Percentiles rank a stretch among this genome's conserved stretches.
Evolutionary conservation across 2,329 filamentous ascomycete species (phyloP).

Genomic region (Aspergillus ruber): DNA sequence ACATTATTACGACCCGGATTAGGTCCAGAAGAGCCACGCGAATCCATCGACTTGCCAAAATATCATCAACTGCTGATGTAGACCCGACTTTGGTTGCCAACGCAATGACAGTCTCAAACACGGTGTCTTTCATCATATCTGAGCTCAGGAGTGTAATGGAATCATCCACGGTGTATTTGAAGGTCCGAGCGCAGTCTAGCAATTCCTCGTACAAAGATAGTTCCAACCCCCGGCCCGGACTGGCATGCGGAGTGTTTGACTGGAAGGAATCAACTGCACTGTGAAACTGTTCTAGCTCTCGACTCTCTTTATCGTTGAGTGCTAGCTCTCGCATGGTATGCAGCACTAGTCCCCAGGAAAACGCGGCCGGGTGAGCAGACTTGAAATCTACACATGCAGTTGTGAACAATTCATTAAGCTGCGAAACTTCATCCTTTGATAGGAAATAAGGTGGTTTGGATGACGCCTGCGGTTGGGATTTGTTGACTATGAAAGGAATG

Average conservation of each 20-base stretch:
- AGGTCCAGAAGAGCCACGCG: constrained; percentile 63
- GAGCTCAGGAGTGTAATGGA: constrained; percentile 43
- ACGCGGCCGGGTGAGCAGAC: constrained; percentile 65
- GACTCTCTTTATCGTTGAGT: constrained; percentile 53
- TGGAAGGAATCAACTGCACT: constrained; percentile 36
- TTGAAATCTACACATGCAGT: constrained; percentile 51
- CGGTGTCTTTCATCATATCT: constrained; percentile 40
- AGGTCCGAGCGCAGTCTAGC: constrained; percentile 39
- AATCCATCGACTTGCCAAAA: constrained; percentile 55
- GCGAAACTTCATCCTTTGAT: constrained; percentile 61
- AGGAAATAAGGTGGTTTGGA: constrained; percentile 56
- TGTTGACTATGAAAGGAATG: constrained; percentile 46
- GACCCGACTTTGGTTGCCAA: constrained; percentile 41
- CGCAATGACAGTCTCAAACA: constrained; percentile 44
- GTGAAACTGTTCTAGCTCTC: constrained; percentile 38
- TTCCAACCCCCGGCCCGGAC: constrained; percentile 25
- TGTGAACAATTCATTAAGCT: constrained; percentile 66
- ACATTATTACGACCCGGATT: constrained; percentile 59
- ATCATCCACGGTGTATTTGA: constrained; percentile 37
- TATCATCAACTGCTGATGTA: constrained; percentile 45
- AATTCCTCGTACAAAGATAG: constrained; percentile 43
- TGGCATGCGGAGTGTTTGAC: constrained; percentile 28
- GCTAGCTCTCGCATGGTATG: constrained; percentile 62
- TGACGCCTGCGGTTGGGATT: constrained; percentile 17
- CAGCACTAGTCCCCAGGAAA: constrained; percentile 75